phyloP scores from a whole-genome alignment of 495 filamentous ascomycete species.

The Peziza echinospora region DNA sequence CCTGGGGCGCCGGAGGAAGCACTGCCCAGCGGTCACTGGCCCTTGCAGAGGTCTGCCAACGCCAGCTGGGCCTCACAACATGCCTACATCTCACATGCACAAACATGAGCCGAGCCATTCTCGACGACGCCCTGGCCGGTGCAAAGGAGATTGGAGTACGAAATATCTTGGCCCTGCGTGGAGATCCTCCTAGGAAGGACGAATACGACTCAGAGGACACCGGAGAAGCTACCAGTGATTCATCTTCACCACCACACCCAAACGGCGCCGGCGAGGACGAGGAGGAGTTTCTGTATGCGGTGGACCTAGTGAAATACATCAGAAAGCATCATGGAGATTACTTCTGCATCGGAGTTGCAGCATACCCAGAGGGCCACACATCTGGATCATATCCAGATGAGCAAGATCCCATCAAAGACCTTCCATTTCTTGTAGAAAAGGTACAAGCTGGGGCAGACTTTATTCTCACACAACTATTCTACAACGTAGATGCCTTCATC shows the following conservation, averaged over 20 bases:
- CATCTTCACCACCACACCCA: constrained; percentile 5
- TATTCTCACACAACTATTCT: constrained; percentile 98
- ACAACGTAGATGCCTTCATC: constrained; percentile 62
- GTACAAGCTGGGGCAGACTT: constrained; percentile 83
- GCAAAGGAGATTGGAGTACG: constrained; percentile 83
- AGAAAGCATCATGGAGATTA: constrained; percentile 68
- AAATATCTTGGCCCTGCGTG: constrained; percentile 82
- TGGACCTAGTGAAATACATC: constrained; percentile 83
- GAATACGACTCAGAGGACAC: constrained; percentile 41
- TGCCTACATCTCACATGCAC: constrained; percentile 94
- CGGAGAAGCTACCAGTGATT: constrained; percentile 30
- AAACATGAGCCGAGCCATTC: constrained; percentile 72
- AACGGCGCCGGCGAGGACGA: constrained; percentile 30
- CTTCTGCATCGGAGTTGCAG: constrained; percentile 89
- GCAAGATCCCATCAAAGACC: constrained; percentile 57
- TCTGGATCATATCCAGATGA: constrained; percentile 44
- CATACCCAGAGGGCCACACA: constrained; percentile 91
- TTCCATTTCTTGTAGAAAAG: constrained; percentile 85
- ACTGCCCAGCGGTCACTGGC: constrained; percentile 79
- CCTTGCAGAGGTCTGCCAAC: constrained; percentile 84
- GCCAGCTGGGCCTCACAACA: constrained; percentile 76
- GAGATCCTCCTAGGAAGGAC: constrained; percentile 76
- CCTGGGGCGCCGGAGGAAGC: constrained; percentile 90
- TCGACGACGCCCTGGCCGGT: constrained; percentile 76
- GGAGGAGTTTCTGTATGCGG: constrained; percentile 63